Evolutionary conservation across 2,329 filamentous ascomycete species (phyloP), one percentile per base, ranked within the genome.

Genomic region (Claviceps capensis): DNA sequence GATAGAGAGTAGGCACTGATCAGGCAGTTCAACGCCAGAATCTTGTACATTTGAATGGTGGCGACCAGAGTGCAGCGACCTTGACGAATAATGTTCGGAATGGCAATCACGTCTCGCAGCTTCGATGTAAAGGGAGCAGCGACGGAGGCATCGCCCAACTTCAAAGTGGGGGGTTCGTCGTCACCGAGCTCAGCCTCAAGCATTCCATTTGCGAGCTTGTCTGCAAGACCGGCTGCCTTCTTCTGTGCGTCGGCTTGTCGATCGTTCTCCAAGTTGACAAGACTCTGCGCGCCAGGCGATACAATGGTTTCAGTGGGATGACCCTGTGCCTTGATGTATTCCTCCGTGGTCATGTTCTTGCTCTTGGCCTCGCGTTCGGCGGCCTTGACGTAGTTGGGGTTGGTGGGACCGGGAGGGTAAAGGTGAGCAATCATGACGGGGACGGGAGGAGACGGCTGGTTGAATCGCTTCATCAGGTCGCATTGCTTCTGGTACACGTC

Each of bases 21-120:
- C 60, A 98, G 76, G 67, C 93, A 98, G 75, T 98, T 98, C 54
- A 98, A 75, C 7, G 93, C 93, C 49, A 98, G 80, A 61, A 98
- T 98, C 78, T 96, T 98, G 82, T 98, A 98, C 91, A 98, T 98
- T 74, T 98, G 93, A 58, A 98, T 97, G 0, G 93, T 98, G 36
- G 93, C 93, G 51, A 98, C 93, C 19, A 98, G 81, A 7, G 93
- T 98, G 74, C 93, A 98, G 56, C 93, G 86, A 53, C 93, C 93
- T 72, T 98, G 93, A 53, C 93, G 87, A 63, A 98, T 93, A 62
- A 98, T 98, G 72, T 98, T 98, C 50, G 93, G 91, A 53, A 98
- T 89, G 40, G 93, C 93, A 61, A 98, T 81, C 54, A 98, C 93
- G 63, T 98, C 96, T 60, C 90, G 87, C 44, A 98, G 79, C 72